phyloP scores from a whole-genome alignment of 208 protist genomes.

The Acanthamoeba castellanii region DNA sequence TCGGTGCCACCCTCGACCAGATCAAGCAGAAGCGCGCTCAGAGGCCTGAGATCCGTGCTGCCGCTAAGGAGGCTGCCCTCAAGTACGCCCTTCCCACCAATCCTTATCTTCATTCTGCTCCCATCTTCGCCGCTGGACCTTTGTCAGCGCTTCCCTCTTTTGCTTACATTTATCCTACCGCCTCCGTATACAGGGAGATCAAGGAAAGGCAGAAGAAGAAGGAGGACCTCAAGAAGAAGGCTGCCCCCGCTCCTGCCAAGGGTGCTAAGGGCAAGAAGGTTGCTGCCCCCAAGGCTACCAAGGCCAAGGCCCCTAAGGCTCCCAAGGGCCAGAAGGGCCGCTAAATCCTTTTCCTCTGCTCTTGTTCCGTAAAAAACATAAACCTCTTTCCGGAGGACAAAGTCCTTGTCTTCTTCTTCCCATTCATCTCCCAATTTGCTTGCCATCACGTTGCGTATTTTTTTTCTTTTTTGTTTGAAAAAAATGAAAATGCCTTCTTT shows the following conservation, averaged over 20 bases:
- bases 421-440: not conserved
- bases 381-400: not conserved
- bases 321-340: conserved; percentile 70
- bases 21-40: conserved; percentile 80
- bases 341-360: not conserved
- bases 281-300: conserved; percentile 9
- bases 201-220: conserved; percentile 76
- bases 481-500: not conserved
- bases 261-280: conserved; percentile 18
- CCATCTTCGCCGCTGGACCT: not conserved
- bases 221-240: conserved; percentile 72
- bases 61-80: conserved; percentile 80
- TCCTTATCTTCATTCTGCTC: not conserved
- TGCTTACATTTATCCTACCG: not conserved
- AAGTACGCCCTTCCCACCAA: not conserved
- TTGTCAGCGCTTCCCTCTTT: not conserved
- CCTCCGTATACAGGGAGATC: conserved; percentile 62
- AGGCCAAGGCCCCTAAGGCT: conserved; percentile 68
- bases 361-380: conserved; percentile 24
- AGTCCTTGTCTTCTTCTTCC: not conserved
- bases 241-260: not conserved
- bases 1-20: conserved; percentile 84
- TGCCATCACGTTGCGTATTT: not conserved
- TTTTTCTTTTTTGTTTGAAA: not conserved
- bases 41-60: conserved; percentile 75